phyloP scores from a whole-genome alignment of 192 early-diverging fungal species.

The Jimgerdemannia flammicorona region DNA sequence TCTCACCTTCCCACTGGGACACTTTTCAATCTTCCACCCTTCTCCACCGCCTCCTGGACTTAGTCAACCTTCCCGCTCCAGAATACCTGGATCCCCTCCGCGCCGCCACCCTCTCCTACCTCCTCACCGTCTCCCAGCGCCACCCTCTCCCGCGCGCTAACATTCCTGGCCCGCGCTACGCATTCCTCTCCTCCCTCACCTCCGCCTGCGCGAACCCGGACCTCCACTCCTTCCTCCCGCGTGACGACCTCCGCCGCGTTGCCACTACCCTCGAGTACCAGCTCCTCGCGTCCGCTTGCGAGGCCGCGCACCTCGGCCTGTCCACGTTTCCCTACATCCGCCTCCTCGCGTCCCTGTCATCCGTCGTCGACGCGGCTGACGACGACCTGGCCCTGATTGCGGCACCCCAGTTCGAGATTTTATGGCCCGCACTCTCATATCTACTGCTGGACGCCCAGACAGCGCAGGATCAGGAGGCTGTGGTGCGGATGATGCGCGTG shows the following conservation, averaged over 20 bases:
- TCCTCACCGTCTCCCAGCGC: slow-evolving; percentile 6
- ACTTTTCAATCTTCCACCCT: slow-evolving; percentile 9
- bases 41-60: slow-evolving; percentile 5
- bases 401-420: slow-evolving; percentile 15
- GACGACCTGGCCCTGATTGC: neutral
- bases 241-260: neutral
- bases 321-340: slow-evolving; percentile 7
- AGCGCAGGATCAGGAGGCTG: slow-evolving; percentile 36
- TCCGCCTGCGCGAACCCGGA: neutral
- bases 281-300: slow-evolving; percentile 8
- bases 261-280: slow-evolving; percentile 14
- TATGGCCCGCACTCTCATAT: slow-evolving; percentile 41
- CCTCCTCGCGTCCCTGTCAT: neutral
- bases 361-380: slow-evolving; percentile 4
- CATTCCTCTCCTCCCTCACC: slow-evolving; percentile 2
- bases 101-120: slow-evolving; percentile 5
- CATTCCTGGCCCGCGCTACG: slow-evolving; percentile 8
- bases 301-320: neutral
- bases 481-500: slow-evolving; percentile 30
- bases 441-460: slow-evolving; percentile 41
- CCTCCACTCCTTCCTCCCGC: slow-evolving; percentile 3
- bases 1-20: neutral
- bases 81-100: slow-evolving; percentile 2
- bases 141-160: slow-evolving; percentile 8
- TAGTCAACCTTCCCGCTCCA: neutral